Percentiles rank a stretch among this genome's conserved stretches.
phyloP scores from a whole-genome alignment of 1,139 yeast genomes.

The Scheffersomyces insectosa region DNA sequence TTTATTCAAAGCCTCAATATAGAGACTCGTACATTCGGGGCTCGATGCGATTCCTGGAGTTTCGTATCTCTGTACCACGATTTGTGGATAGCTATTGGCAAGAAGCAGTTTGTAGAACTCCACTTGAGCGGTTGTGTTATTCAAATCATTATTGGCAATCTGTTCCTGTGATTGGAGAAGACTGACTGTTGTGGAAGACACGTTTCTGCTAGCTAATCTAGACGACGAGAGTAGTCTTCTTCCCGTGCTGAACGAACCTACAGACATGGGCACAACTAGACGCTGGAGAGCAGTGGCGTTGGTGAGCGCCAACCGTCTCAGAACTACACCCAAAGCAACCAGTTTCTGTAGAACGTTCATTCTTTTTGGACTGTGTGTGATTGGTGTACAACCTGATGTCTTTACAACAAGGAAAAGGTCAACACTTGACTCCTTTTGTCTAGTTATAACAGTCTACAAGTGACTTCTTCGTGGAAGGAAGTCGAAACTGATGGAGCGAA shows the following conservation, averaged over 20 bases:
- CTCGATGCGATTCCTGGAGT: constrained; percentile 86
- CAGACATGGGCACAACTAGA: constrained; percentile 2
- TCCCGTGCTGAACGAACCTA: not conserved
- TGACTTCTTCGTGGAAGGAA: no score
- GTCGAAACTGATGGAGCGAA: no score
- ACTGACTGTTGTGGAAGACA: constrained; percentile 27
- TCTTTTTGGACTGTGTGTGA: no score
- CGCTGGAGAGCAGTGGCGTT: constrained; percentile 3
- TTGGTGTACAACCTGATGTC: no score
- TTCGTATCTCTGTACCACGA: constrained; percentile 89
- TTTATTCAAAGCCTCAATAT: constrained; percentile 75
- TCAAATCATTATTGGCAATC: constrained; percentile 71
- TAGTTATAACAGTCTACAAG: no score
- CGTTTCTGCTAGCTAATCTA: constrained; percentile 2
- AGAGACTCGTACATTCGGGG: constrained; percentile 73
- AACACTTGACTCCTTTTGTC: no score
- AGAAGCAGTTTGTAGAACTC: constrained; percentile 74
- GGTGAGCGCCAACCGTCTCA: not conserved
- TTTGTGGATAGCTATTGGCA: constrained; percentile 83
- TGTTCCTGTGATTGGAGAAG: constrained; percentile 73
- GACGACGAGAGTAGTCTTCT: not conserved
- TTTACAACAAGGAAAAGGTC: no score
- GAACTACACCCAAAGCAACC: no score
- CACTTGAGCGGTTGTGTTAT: constrained; percentile 72
- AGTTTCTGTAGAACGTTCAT: no score